Conservation (phyloP, 2,329 filamentous ascomycete genomes). For the Metarhizium rileyi region DNA sequence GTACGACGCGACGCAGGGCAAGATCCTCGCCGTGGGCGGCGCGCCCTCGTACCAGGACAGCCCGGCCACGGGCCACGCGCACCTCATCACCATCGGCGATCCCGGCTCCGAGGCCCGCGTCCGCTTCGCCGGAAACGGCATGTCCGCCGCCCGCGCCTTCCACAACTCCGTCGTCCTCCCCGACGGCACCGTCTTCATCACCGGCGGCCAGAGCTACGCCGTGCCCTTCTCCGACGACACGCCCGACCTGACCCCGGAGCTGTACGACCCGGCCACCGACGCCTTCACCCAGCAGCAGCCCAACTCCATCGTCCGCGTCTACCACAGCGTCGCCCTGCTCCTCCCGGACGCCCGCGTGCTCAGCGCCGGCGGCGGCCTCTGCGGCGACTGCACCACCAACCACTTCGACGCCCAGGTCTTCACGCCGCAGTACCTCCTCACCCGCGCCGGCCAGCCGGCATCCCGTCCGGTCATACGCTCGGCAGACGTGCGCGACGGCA, state of each 20-base stretch:
- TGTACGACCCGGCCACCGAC: conserved; percentile 33
- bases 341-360: conserved; percentile 41
- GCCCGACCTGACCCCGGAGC: conserved; percentile 31
- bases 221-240: conserved; percentile 35
- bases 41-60: conserved; percentile 33
- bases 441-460: conserved; percentile 27
- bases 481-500: conserved; percentile 10
- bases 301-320: conserved; percentile 33
- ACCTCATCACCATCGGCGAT: conserved; percentile 21
- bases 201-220: conserved; percentile 34
- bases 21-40: conserved; percentile 45
- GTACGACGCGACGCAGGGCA: conserved; percentile 48
- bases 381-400: conserved; percentile 33
- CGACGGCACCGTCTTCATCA: conserved; percentile 35
- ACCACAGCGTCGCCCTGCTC: conserved; percentile 40
- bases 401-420: conserved; percentile 48
- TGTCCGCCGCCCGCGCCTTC: conserved; percentile 31
- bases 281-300: conserved; percentile 27
- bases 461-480: conserved; percentile 30
- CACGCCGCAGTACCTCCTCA: conserved; percentile 45
- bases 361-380: conserved; percentile 43
- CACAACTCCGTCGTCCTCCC: conserved; percentile 38
- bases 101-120: conserved; percentile 10
- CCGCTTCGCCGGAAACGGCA: conserved; percentile 12
- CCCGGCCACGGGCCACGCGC: conserved; percentile 32